Conservation (phyloP, 2,329 filamentous ascomycete genomes). For the Aspergillus sp. region DNA sequence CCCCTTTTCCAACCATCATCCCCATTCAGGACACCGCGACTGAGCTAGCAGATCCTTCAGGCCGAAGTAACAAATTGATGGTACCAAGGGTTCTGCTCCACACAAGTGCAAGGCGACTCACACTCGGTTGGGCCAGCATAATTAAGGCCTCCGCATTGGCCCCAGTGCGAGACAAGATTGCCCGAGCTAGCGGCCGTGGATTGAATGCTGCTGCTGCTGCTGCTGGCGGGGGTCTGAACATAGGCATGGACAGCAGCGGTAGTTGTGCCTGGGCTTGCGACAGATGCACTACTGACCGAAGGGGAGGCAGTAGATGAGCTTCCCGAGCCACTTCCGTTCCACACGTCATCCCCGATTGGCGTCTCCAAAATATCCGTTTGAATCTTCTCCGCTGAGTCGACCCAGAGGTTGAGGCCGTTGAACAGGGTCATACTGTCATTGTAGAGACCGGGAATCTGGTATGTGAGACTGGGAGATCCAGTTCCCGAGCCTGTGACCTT, state of each 20-base stretch:
- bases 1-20: too few species aligned
- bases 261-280: background rate
- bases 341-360: slow-evolving; percentile 19
- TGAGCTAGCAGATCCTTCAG: too few species aligned
- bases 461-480: slow-evolving; percentile 13
- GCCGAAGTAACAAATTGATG: too few species aligned
- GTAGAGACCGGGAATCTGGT: slow-evolving; percentile 24
- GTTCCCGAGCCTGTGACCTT: slow-evolving; percentile 49
- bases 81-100: background rate
- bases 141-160: background rate
- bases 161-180: background rate
- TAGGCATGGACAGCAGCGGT: background rate
- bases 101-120: background rate
- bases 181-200: background rate
- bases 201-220: background rate
- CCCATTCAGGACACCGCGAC: too few species aligned
- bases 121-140: background rate
- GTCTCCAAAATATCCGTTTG: slow-evolving; percentile 17
- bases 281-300: background rate
- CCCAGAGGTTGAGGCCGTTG: slow-evolving; percentile 22
- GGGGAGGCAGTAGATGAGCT: background rate
- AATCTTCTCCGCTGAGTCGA: slow-evolving; percentile 13
- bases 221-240: background rate
- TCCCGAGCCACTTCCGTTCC: slow-evolving; percentile 9
- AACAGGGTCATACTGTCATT: slow-evolving; percentile 21